Percentiles rank a stretch among this genome's conserved stretches.
phyloP scores from a whole-genome alignment of 371 early-diverging fungal genomes.

The Thermomucor indicae-seudaticae region DNA sequence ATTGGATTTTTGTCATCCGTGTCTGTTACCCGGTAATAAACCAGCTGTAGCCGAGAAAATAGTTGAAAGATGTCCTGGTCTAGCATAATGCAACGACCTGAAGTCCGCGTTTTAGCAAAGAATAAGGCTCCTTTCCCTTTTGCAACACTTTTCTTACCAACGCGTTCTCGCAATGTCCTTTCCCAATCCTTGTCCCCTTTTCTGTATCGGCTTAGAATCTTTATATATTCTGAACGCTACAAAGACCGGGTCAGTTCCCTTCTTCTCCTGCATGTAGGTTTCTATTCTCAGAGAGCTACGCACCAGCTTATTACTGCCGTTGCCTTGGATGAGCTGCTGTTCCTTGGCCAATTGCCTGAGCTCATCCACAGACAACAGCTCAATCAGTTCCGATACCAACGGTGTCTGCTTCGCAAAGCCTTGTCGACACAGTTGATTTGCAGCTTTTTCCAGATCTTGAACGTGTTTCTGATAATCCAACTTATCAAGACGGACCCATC shows the following conservation, averaged over 20 bases:
- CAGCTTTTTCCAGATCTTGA: conserved; percentile 19
- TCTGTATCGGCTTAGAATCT: too few species aligned
- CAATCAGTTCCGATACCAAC: conserved; percentile 12
- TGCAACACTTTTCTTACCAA: not conserved
- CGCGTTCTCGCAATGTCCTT: not conserved
- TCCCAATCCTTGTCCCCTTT: not conserved
- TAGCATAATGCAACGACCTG: conserved; percentile 37
- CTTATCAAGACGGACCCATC: conserved; percentile 41
- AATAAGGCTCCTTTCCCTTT: not conserved
- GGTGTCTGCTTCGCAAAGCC: too few species aligned
- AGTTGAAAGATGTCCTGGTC: conserved; percentile 16
- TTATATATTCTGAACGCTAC: too few species aligned
- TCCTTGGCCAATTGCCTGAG: conserved; percentile 11
- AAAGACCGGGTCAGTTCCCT: too few species aligned
- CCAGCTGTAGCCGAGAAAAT: conserved; percentile 49
- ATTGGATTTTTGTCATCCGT: conserved; percentile 31
- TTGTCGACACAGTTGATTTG: conserved; percentile 2
- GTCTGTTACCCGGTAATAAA: conserved; percentile 42
- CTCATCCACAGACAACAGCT: conserved; percentile 29
- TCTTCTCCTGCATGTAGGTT: too few species aligned
- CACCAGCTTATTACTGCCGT: not conserved
- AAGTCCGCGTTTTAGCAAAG: not conserved
- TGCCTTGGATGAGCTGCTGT: not conserved
- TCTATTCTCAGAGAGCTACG: too few species aligned
- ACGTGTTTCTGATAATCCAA: conserved; percentile 29